Evolutionary conservation across 1,284 basidiomycete species (phyloP), one percentile per base, ranked within the genome.

Genomic region (Irpex sp.): DNA sequence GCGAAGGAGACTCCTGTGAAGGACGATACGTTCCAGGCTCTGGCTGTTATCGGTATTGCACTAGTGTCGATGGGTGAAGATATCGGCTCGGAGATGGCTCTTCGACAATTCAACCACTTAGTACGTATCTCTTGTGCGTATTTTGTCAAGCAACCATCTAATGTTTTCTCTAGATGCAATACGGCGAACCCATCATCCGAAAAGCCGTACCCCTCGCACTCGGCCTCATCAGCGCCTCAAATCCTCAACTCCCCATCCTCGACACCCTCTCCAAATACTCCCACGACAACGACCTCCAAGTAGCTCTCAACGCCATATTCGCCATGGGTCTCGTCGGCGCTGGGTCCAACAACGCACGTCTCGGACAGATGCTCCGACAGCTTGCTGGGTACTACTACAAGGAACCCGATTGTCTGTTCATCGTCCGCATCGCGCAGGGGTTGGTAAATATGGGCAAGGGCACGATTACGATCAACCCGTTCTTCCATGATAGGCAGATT

Each of bases 251-350:
- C n/a, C 83, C 92, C 36, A 92, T 99, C 67, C 88, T 99, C 69
- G 97, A 99, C 77, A 98, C 96, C 0, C 87, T 99, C 5, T 98
- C 96, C n/a, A 98, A 97, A 76, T 99, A 99, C 81, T 97, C 95
- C 68, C 97, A 99, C 82, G 97, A 99, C 81, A 96, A 92, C 72
- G 97, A 99, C 77, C 88, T 98, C 44, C 86, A 89, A 62, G 97
- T 99, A 13, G 97, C 97, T 0, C 85, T 96, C 63, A 99, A 98
- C 73, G 94, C 97, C 31, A 99, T 99, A 76, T 91, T 99, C 69
- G 96, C 97, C 2, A 99, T 99, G 97, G 97, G 97, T 70, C 84
- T 99, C 17, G 93, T 99, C 59, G 97, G 97, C 38, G 97, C 97
- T 0, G 97, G 97, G 44, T 96, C 96, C 36, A 99, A 99, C 81